Conservation (phyloP, 148 eudicot genomes). For the Rhododendron henanense region DNA sequence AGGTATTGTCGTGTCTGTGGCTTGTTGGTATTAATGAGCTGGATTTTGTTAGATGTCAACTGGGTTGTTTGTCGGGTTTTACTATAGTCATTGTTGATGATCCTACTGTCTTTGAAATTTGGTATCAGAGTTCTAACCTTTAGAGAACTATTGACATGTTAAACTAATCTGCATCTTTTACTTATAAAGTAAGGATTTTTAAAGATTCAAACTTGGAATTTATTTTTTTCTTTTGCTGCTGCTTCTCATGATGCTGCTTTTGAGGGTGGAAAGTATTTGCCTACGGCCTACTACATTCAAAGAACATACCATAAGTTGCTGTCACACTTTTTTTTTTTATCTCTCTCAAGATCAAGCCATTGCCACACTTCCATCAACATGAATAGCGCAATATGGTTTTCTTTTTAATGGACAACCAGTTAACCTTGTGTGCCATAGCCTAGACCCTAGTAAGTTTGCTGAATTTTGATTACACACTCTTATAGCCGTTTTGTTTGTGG, state of each 20-base stretch:
- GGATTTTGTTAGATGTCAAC: not conserved
- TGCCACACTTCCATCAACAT: not conserved
- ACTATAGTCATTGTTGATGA: not conserved
- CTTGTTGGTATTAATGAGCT: not conserved
- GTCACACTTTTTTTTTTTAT: not conserved
- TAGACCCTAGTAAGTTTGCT: not conserved
- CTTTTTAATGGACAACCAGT: not conserved
- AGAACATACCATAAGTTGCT: not conserved
- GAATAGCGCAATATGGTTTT: not conserved
- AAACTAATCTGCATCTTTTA: not conserved
- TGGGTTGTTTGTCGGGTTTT: not conserved
- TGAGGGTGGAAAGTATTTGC: not conserved
- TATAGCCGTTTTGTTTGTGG: not conserved
- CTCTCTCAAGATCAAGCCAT: not conserved
- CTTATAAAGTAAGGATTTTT: not conserved
- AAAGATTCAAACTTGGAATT: not conserved
- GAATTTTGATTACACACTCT: not conserved
- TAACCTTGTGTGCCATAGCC: not conserved
- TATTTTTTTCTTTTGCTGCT: not conserved
- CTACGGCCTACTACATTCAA: not conserved
- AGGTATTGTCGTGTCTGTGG: conserved; percentile 37
- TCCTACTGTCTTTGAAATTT: conserved; percentile 3
- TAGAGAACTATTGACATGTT: not conserved
- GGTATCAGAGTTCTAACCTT: not conserved
- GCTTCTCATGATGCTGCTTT: not conserved